phyloP scores from a whole-genome alignment of 352 stramenopile genomes.

The Phytophthora rubi region DNA sequence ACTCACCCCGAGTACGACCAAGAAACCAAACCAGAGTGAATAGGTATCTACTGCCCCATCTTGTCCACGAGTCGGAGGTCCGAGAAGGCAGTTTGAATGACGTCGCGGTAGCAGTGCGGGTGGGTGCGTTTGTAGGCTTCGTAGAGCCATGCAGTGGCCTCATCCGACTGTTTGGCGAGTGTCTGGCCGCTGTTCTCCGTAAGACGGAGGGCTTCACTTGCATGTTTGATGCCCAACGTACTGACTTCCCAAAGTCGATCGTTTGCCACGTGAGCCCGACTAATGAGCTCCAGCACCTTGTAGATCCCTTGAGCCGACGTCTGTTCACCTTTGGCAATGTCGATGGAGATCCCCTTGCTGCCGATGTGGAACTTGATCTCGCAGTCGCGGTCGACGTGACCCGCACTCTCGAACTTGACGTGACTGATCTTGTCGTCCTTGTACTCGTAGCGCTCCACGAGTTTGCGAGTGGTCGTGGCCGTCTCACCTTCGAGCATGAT shows the following conservation, averaged over 20 bases:
- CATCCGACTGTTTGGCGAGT: slow-evolving; percentile 52
- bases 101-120: slow-evolving; percentile 61
- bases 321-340: slow-evolving; percentile 53
- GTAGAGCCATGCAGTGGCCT: slow-evolving; percentile 51
- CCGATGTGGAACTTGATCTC: slow-evolving; percentile 70
- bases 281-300: slow-evolving; percentile 62
- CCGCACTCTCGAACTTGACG: slow-evolving; percentile 58
- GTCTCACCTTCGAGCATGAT: slow-evolving; percentile 46
- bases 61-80: slow-evolving; percentile 45
- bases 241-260: slow-evolving; percentile 55
- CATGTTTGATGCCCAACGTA: slow-evolving; percentile 49
- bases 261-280: slow-evolving; percentile 50
- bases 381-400: slow-evolving; percentile 56
- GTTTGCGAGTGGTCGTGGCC: slow-evolving; percentile 57
- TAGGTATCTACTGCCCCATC: slow-evolving; percentile 25
- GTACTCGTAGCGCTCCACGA: slow-evolving; percentile 58
- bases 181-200: slow-evolving; percentile 50
- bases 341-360: slow-evolving; percentile 48
- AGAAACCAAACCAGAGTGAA: neutral
- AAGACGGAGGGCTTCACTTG: slow-evolving; percentile 48
- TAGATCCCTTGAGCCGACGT: slow-evolving; percentile 43
- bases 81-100: slow-evolving; percentile 53
- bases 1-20: neutral
- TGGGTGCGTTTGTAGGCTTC: slow-evolving; percentile 54
- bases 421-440: slow-evolving; percentile 33